phyloP scores from a whole-genome alignment of 495 filamentous ascomycete species.

The Penicillium robsamsonii region DNA sequence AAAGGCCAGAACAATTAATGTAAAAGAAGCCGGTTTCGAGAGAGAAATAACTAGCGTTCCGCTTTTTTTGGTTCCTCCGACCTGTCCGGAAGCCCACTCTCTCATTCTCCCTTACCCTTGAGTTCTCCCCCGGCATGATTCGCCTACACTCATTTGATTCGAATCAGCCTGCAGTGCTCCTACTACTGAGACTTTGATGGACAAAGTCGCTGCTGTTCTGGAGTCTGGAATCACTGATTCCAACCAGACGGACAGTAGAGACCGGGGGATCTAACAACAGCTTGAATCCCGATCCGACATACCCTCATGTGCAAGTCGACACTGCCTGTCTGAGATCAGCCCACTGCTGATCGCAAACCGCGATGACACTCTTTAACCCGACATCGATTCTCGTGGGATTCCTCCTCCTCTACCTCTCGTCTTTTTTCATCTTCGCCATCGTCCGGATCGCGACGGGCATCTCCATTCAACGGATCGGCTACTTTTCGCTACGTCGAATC shows the following conservation, averaged over 20 bases:
- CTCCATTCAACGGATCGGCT: slow-evolving; percentile 93
- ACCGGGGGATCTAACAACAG: slow-evolving; percentile 13
- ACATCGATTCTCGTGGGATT: slow-evolving; percentile 82
- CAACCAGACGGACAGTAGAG: slow-evolving; percentile 17
- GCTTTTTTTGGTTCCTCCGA: slow-evolving; percentile 15
- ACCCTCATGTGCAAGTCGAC: slow-evolving; percentile 25
- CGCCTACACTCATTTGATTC: slow-evolving; percentile 4
- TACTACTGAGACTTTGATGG: slow-evolving; percentile 14
- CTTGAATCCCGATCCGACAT: slow-evolving; percentile 19
- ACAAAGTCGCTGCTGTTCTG: slow-evolving; percentile 10
- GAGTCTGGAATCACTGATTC: slow-evolving; percentile 9
- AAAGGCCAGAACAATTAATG: not conserved
- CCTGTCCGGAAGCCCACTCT: slow-evolving; percentile 12
- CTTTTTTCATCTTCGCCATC: slow-evolving; percentile 91
- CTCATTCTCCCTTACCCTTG: slow-evolving; percentile 19
- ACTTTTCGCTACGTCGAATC: slow-evolving; percentile 84
- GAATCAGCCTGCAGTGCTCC: slow-evolving; percentile 9
- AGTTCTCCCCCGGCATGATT: slow-evolving; percentile 17
- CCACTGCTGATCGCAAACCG: slow-evolving; percentile 39
- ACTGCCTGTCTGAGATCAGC: slow-evolving; percentile 32
- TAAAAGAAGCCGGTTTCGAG: slow-evolving; percentile 14
- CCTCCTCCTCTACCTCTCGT: slow-evolving; percentile 82
- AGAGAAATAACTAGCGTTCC: slow-evolving; percentile 4
- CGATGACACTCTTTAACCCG: slow-evolving; percentile 60
- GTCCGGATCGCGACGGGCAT: slow-evolving; percentile 89